Conservation (phyloP, 805 yeast genomes). For the Torulaspora gathmanii region DNA sequence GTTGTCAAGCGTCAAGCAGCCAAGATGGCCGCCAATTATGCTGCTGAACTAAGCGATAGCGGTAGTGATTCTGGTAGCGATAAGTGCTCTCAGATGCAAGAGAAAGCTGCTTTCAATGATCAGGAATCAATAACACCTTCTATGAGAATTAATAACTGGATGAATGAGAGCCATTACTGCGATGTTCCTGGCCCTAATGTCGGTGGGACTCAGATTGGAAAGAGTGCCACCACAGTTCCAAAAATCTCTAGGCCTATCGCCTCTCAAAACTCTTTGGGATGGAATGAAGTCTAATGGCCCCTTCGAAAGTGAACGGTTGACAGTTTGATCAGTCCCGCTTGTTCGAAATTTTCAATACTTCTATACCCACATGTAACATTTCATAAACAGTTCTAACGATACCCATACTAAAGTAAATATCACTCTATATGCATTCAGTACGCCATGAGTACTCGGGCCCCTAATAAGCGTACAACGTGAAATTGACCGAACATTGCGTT, state of each 20-base stretch:
- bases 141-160: conserved; percentile 32
- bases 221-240: conserved; percentile 30
- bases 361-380: conserved; percentile 10
- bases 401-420: not conserved
- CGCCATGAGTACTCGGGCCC: not conserved
- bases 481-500: no score
- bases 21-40: conserved; percentile 16
- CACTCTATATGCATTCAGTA: not conserved
- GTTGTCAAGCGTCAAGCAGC: conserved; percentile 36
- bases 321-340: not conserved
- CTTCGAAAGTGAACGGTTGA: not conserved
- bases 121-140: conserved; percentile 29
- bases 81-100: conserved; percentile 9
- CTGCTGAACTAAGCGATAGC: conserved; percentile 18
- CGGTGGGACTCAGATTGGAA: conserved; percentile 12
- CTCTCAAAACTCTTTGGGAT: conserved; percentile 66
- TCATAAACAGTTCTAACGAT: conserved; percentile 3
- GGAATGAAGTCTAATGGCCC: conserved; percentile 40
- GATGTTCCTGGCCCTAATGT: conserved; percentile 15
- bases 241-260: conserved; percentile 66
- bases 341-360: not conserved
- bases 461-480: no score
- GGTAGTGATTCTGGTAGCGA: conserved; percentile 16
- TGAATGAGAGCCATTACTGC: conserved; percentile 28
- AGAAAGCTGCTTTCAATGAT: conserved; percentile 15